Percentiles rank a stretch among this genome's conserved stretches.
These are phyloP conservation scores for Rutstroemia sp. DNA, from an alignment of 2,329 filamentous ascomycete species.

Conservation along the genomic window DNA sequence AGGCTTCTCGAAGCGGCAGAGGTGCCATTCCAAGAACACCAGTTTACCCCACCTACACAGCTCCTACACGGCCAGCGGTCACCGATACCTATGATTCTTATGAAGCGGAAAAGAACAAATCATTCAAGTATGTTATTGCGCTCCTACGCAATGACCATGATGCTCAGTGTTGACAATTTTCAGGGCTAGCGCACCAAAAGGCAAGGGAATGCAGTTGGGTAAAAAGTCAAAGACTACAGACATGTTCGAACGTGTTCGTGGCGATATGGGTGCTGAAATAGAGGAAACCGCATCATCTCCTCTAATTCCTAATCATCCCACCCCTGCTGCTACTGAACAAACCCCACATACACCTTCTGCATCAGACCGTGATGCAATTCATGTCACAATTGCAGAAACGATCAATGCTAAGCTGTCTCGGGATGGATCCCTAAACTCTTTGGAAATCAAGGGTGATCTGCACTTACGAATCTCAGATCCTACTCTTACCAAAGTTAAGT, in stretches of 20 bases:
- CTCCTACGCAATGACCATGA: conserved; percentile 21
- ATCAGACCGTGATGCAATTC: conserved; percentile 74
- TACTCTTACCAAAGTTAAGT: conserved; percentile 83
- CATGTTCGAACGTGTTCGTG: conserved; percentile 93
- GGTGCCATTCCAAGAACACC: conserved; percentile 63
- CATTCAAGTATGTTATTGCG: conserved; percentile 57
- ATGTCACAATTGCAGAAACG: conserved; percentile 81
- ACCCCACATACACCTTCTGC: conserved; percentile 52
- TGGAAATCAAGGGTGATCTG: conserved; percentile 87
- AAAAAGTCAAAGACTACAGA: conserved; percentile 98
- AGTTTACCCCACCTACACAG: conserved; percentile 82
- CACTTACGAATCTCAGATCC: conserved; percentile 85
- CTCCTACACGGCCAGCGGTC: conserved; percentile 64
- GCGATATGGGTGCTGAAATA: conserved; percentile 79
- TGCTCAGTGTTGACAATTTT: conserved; percentile 8
- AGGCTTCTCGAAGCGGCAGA: conserved; percentile 72
- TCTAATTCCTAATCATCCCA: conserved; percentile 49
- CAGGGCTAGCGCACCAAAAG: conserved; percentile 62
- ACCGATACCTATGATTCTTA: conserved; percentile 87
- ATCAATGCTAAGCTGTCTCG: conserved; percentile 83
- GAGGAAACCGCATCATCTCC: conserved; percentile 60
- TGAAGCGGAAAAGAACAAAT: conserved; percentile 95
- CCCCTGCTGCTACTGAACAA: conserved; percentile 45
- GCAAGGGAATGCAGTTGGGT: conserved; percentile 97
- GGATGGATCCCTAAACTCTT: conserved; percentile 78